Percentiles rank a stretch among this genome's conserved stretches.
These are phyloP conservation scores for Lactarius pseudohatsudake DNA, from an alignment of 768 basidiomycete species.

Conservation along the genomic window DNA sequence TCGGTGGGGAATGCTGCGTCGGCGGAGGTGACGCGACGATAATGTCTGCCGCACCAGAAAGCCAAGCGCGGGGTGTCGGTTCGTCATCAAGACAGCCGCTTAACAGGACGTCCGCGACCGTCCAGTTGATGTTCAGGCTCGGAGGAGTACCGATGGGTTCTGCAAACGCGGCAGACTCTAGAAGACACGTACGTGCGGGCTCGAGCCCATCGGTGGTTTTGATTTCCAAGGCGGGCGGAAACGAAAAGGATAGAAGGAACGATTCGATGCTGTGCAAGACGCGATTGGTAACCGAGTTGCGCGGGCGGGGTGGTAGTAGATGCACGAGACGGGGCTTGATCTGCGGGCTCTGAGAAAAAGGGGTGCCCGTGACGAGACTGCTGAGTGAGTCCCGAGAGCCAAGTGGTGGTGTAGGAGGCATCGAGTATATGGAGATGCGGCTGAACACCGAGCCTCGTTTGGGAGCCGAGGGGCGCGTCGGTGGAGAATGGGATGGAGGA, in stretches of 20 bases:
- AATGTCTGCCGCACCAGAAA: slow-evolving; percentile 37
- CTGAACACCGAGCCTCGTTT: slow-evolving; percentile 18
- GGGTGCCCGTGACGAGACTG: slow-evolving; percentile 5
- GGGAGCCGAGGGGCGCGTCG: slow-evolving; percentile 12
- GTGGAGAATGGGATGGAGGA: slow-evolving; percentile 17
- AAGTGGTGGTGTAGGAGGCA: slow-evolving; percentile 30
- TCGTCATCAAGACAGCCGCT: slow-evolving; percentile 38
- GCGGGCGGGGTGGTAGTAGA: slow-evolving; percentile 34
- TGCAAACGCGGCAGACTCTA: slow-evolving; percentile 20
- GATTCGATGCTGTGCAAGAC: slow-evolving; percentile 39
- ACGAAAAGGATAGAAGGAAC: slow-evolving; percentile 40
- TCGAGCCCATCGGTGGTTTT: not conserved
- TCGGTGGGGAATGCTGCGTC: slow-evolving; percentile 1
- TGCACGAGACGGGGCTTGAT: slow-evolving; percentile 36
- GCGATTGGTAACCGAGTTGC: slow-evolving; percentile 33
- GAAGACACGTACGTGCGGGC: slow-evolving; percentile 14
- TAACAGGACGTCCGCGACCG: slow-evolving; percentile 38
- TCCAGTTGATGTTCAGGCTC: slow-evolving; percentile 33
- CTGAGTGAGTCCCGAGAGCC: slow-evolving; percentile 30
- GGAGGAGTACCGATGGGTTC: slow-evolving; percentile 21
- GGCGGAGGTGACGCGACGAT: slow-evolving; percentile 30
- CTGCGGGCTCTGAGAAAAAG: slow-evolving; percentile 12
- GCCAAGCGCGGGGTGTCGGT: slow-evolving; percentile 34
- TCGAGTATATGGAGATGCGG: slow-evolving; percentile 26
- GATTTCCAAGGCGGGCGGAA: slow-evolving; percentile 23